Evolutionary conservation across 306 rosid genomes (phyloP).

Genomic region (Styphnolobium japonicum): DNA sequence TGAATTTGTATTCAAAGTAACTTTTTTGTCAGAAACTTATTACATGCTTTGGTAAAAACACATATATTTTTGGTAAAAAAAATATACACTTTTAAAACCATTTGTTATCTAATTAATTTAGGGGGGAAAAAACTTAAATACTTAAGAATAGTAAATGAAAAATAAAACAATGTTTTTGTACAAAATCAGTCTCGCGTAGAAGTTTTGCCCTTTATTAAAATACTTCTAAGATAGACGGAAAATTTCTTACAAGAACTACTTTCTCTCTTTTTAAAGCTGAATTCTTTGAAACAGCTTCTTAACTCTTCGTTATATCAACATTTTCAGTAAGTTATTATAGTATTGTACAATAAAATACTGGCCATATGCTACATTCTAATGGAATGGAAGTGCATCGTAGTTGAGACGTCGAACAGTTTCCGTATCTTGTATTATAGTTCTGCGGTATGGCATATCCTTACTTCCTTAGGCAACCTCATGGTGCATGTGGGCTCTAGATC

Average conservation of each 20-base stretch:
- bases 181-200: background rate
- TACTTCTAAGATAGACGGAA: background rate
- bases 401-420: background rate
- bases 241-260: background rate
- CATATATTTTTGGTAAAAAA: background rate
- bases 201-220: too few relatives aligned
- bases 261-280: background rate
- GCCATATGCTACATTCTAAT: background rate
- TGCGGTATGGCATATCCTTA: background rate
- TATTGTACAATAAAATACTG: background rate
- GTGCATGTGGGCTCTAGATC: conserved; percentile 10
- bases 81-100: background rate
- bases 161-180: background rate
- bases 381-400: background rate
- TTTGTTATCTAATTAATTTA: too few relatives aligned
- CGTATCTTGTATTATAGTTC: background rate
- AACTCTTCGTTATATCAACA: background rate
- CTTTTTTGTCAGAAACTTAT: background rate
- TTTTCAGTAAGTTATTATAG: background rate
- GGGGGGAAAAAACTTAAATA: too few relatives aligned
- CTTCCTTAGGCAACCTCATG: background rate
- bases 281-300: background rate
- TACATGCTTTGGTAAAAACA: background rate
- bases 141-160: too few relatives aligned
- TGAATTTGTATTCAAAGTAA: background rate